Conservation (phyloP, 1,139 yeast genomes). For the Kazachstania sp. region DNA sequence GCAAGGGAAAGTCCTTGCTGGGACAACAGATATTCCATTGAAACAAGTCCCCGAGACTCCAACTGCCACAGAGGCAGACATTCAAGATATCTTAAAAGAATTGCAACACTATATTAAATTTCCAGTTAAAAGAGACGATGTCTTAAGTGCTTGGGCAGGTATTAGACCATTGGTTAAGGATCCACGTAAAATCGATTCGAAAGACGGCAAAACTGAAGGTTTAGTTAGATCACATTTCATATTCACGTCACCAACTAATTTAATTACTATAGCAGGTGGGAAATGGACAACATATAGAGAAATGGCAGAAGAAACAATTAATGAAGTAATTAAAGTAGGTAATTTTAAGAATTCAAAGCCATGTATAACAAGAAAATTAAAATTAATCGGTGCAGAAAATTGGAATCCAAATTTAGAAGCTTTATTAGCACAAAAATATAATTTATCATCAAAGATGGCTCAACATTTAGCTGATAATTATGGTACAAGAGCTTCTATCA, state of each 20-base stretch:
- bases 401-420: constrained; percentile 64
- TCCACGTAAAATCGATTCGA: constrained; percentile 47
- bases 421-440: constrained; percentile 72
- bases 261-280: constrained; percentile 91
- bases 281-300: constrained; percentile 98
- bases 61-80: constrained; percentile 80
- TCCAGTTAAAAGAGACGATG: constrained; percentile 85
- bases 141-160: constrained; percentile 94
- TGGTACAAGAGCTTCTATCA: constrained; percentile 81
- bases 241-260: constrained; percentile 60
- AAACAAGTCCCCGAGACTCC: constrained; percentile 75
- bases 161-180: constrained; percentile 90
- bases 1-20: constrained; percentile 98
- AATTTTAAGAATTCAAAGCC: constrained; percentile 36
- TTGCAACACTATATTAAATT: constrained; percentile 83
- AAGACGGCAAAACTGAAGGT: constrained; percentile 55
- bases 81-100: constrained; percentile 78
- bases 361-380: constrained; percentile 55
- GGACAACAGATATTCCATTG: constrained; percentile 86
- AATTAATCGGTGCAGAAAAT: constrained; percentile 73
- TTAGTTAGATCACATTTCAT: constrained; percentile 86
- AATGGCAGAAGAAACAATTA: constrained; percentile 93
- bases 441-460: constrained; percentile 65
- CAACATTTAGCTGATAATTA: constrained; percentile 78
- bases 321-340: constrained; percentile 53